Percentiles rank a stretch among this genome's conserved stretches.
Conservation (phyloP, 352 stramenopile species). For the Globisporangium abappressorium region DNA sequence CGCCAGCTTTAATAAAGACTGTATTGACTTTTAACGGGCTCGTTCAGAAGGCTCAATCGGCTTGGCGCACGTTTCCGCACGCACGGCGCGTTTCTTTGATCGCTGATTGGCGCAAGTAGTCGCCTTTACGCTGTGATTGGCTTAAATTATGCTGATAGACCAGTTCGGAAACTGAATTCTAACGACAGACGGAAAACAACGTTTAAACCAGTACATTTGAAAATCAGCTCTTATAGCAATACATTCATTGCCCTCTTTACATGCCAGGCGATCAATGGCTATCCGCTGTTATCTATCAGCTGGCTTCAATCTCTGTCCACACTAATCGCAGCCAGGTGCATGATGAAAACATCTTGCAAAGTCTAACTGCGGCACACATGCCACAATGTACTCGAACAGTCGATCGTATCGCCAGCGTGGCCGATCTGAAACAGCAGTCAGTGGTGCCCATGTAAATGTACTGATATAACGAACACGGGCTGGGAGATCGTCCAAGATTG, state of each 20-base stretch:
- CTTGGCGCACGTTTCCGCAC: conserved; percentile 10
- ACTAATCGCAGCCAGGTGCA: background rate
- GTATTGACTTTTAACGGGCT: background rate
- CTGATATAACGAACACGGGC: background rate
- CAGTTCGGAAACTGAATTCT: background rate
- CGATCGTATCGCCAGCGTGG: background rate
- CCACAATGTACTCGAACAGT: background rate
- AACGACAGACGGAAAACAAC: background rate
- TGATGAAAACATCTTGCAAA: background rate
- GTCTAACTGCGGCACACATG: background rate
- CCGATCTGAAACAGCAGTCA: background rate
- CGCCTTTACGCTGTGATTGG: background rate
- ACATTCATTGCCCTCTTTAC: background rate
- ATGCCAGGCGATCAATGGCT: background rate
- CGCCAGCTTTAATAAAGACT: background rate
- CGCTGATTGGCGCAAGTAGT: conserved; percentile 8
- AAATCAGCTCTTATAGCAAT: background rate
- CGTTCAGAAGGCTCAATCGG: background rate
- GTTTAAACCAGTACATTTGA: background rate
- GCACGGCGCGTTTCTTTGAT: conserved; percentile 11
- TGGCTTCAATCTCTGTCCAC: background rate
- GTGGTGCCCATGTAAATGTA: background rate
- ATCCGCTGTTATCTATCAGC: background rate
- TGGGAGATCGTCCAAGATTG: background rate
- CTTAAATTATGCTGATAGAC: background rate